Percentiles rank a stretch among this genome's conserved stretches.
phyloP scores from a whole-genome alignment of 345 rosid species.

The Pugionium dolabratum region DNA sequence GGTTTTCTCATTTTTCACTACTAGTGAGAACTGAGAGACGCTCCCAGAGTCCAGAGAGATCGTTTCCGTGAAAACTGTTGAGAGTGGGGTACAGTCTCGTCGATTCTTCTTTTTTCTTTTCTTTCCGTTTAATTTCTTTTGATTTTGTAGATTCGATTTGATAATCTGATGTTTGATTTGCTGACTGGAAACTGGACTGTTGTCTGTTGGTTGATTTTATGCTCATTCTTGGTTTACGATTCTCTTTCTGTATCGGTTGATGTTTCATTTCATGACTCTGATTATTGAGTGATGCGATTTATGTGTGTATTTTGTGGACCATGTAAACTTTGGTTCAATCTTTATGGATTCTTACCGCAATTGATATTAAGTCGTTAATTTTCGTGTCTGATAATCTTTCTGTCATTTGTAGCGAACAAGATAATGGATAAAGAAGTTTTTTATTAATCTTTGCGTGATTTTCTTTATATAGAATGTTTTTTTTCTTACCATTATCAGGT shows the following conservation, averaged over 20 bases:
- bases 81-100: conserved; percentile 21
- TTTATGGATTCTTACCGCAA: no score
- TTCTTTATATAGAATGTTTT: neutral
- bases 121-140: neutral
- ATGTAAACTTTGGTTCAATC: conserved; percentile 9
- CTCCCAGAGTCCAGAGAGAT: conserved; percentile 20
- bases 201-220: conserved; percentile 1
- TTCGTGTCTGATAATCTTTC: no score
- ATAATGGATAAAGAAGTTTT: neutral
- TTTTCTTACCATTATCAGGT: neutral
- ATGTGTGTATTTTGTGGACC: conserved; percentile 32
- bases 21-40: conserved; percentile 37
- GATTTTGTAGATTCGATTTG: neutral
- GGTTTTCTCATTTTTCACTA: conserved; percentile 27
- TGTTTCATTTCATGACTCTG: conserved; percentile 3
- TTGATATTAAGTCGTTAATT: no score
- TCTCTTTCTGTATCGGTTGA: neutral
- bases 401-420: neutral
- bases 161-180: neutral
- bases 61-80: conserved; percentile 16
- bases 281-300: neutral
- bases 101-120: neutral
- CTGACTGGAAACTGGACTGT: neutral
- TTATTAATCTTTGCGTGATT: neutral
- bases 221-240: conserved; percentile 7